These are phyloP conservation scores for Cercospora zeae-maydis DNA, from an alignment of 2,329 filamentous ascomycete genomes.

Conservation along the genomic window DNA sequence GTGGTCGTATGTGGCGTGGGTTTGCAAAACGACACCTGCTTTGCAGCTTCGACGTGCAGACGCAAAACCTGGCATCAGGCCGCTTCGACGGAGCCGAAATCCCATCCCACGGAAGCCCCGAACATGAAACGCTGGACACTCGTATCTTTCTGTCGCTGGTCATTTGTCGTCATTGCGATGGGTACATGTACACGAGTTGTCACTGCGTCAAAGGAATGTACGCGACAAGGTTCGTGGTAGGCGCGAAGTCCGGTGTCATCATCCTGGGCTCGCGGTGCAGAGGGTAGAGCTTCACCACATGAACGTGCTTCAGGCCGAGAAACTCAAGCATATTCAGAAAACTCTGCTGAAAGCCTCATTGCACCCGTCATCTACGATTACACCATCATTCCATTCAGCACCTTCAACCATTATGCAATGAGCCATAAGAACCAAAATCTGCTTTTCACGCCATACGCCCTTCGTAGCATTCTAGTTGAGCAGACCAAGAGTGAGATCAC, in stretches of 20 bases:
- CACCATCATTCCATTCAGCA: background rate
- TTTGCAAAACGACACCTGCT: constrained; percentile 3
- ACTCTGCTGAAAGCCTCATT: background rate
- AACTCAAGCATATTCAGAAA: background rate
- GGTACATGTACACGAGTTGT: background rate
- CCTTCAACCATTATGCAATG: background rate
- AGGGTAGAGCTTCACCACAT: background rate
- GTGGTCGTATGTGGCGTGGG: background rate
- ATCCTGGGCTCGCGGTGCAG: background rate
- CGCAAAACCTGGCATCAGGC: constrained; percentile 2
- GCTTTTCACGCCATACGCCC: background rate
- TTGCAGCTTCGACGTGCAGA: background rate
- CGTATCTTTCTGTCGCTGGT: background rate
- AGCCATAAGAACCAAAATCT: background rate
- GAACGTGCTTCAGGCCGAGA: background rate
- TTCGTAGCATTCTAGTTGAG: constrained; percentile 35
- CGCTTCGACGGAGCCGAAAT: background rate
- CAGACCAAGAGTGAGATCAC: constrained; percentile 58
- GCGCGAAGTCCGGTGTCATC: background rate
- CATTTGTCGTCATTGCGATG: constrained; percentile 7
- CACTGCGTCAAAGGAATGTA: background rate
- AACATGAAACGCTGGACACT: background rate
- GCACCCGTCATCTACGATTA: background rate
- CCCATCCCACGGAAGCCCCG: background rate
- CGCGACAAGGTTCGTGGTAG: background rate